Evolutionary conservation across 257 asterid species (phyloP), one percentile per base, ranked within the genome.

Genomic region (Nicotiana sylvestris): DNA sequence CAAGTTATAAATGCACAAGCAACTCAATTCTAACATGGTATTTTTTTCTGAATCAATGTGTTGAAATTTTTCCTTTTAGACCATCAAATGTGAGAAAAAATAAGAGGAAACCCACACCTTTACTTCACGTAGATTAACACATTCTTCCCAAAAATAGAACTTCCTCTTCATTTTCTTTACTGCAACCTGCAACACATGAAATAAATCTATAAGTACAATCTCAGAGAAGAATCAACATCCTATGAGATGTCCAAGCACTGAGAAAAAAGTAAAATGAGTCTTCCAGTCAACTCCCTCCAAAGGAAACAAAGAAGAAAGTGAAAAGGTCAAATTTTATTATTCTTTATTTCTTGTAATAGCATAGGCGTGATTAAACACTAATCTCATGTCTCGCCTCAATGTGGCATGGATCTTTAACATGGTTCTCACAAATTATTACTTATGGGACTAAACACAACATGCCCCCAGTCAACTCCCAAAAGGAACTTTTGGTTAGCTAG

Each of bases 141-240:
- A 96, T 84, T 96, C 99, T 39, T 90, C 97, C 99, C 99, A 94
- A 77, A 87, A 88, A 85, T 92, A 92, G 83, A 88, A 93, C 86
- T 93, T 96, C 80, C 98, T 90, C 92, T 93, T 96, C 98, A 96
- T 96, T 88, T 90, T 94, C 88, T 96, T 96, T 32, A 93, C 93
- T 64, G 98, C 99, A 89, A 96, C 98, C 99, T 96, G 91, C 72
- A 84, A 81, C 33, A 82, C 3, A 56, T 27, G 80, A 76, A 49
- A 49, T n/a, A 1, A 76, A 51, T 7, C 43, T 29, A 29, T 76
- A 76, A 51, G 27, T 29, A 16, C 64, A 27, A 76, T 49, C 4
- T 76, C 60, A 29, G 60, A 29, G 80, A 76, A 58, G 9, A 49
- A 76, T 27, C 80, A 76, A 51, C 46, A 76, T 76, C 80, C 9